A percentile compares a stretch with the other conserved stretches of the same genome.
phyloP scores from a whole-genome alignment of 78 protist species.

The Monosiga brevicollis region DNA sequence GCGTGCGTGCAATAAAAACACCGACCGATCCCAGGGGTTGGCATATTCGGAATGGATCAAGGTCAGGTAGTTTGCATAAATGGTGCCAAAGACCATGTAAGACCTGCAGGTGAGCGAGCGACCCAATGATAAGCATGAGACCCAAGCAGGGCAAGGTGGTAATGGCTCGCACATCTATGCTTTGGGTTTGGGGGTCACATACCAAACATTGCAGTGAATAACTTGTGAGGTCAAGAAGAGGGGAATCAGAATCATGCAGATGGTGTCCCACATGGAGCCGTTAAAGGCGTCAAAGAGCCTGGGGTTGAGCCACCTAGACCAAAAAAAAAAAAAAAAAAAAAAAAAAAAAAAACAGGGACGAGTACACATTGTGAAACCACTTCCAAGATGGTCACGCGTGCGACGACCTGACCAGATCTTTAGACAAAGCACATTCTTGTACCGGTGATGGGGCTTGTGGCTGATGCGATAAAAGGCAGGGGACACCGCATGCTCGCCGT shows the following conservation, averaged over 20 bases:
- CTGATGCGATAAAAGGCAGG: not conserved
- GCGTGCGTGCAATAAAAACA: too few relatives aligned
- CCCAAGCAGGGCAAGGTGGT: too few relatives aligned
- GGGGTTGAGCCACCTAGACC: slow-evolving; percentile 17
- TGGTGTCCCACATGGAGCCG: slow-evolving; percentile 29
- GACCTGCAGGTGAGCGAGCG: too few relatives aligned
- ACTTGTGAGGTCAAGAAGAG: slow-evolving; percentile 8
- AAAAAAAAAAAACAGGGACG: too few relatives aligned
- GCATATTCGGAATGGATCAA: slow-evolving; percentile 23
- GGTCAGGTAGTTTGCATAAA: slow-evolving; percentile 9
- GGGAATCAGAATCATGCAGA: slow-evolving; percentile 29
- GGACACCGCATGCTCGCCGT: not conserved
- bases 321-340: too few relatives aligned
- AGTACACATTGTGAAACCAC: too few relatives aligned
- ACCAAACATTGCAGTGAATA: slow-evolving; percentile 21
- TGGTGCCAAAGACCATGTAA: slow-evolving; percentile 24
- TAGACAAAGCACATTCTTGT: too few relatives aligned
- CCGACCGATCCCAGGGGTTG: slow-evolving; percentile 36
- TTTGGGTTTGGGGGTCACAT: too few relatives aligned
- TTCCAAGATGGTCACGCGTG: too few relatives aligned
- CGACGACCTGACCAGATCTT: too few relatives aligned
- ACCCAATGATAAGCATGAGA: too few relatives aligned
- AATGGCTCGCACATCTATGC: too few relatives aligned
- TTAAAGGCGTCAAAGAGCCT: slow-evolving; percentile 26
- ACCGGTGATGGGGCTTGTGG: slow-evolving; percentile 31